A percentile compares a stretch with the other conserved stretches of the same genome.
phyloP scores from a whole-genome alignment of 1,284 basidiomycete species.

The Singerocomus inundabilis region DNA sequence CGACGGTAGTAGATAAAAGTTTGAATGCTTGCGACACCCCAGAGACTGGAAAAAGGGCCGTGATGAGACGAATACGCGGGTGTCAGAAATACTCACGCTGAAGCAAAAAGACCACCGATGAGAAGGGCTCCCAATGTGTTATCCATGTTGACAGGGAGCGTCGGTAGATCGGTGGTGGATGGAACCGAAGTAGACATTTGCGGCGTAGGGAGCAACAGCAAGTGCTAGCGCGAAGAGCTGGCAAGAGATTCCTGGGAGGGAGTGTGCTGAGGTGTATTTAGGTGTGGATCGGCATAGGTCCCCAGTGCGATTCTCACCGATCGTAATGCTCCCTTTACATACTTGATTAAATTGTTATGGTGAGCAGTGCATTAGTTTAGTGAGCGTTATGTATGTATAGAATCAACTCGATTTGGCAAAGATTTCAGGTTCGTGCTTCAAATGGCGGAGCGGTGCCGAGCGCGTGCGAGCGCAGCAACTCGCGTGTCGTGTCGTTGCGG shows the following conservation, averaged over 20 bases:
- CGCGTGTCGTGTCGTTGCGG: neutral
- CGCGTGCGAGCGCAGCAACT: neutral
- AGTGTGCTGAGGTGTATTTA: neutral
- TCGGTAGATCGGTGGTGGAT: neutral
- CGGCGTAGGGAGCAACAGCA: constrained; percentile 1
- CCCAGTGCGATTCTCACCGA: neutral
- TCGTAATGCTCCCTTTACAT: neutral
- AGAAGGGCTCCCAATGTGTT: constrained; percentile 50
- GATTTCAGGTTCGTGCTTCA: neutral
- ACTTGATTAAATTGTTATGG: neutral
- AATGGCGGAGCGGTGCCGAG: no score
- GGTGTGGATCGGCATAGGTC: neutral
- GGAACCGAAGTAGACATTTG: constrained; percentile 9
- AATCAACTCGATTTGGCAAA: neutral
- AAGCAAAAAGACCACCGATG: constrained; percentile 45
- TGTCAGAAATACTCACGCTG: constrained; percentile 35
- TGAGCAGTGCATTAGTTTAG: neutral
- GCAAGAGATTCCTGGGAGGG: neutral
- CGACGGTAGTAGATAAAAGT: constrained; percentile 50
- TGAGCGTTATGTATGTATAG: no score
- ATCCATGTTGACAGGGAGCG: constrained; percentile 22
- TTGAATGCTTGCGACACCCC: constrained; percentile 57
- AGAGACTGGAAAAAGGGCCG: constrained; percentile 40
- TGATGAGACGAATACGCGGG: neutral
- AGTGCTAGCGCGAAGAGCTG: neutral